Evolutionary conservation across 768 basidiomycete genomes (phyloP).

Genomic region (Serendipita sp.): DNA sequence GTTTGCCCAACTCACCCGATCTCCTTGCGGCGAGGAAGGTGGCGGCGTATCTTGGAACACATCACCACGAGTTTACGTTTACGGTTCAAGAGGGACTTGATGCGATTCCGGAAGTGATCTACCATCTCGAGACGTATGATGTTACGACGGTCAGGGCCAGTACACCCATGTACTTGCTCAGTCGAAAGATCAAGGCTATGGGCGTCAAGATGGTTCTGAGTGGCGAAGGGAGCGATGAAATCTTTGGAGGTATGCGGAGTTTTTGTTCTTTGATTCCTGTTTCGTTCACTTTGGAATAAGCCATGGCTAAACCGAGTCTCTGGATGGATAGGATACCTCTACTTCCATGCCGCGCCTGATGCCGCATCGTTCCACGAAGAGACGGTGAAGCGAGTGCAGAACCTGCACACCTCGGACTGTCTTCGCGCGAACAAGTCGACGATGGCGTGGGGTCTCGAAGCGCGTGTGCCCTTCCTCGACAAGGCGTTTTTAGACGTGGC

Average conservation of each 20-base stretch:
- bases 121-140: slow-evolving; percentile 97
- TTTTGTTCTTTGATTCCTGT: neutral
- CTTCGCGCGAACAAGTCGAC: slow-evolving; percentile 99
- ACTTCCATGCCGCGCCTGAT: slow-evolving; percentile 97
- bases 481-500: slow-evolving; percentile 87
- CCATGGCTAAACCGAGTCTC: neutral
- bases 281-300: neutral
- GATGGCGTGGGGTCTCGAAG: slow-evolving; percentile 99
- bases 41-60: slow-evolving; percentile 83
- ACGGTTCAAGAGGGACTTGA: slow-evolving; percentile 97
- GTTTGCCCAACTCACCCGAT: slow-evolving; percentile 89
- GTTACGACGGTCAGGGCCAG: slow-evolving; percentile 96
- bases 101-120: slow-evolving; percentile 92
- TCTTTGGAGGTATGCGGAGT: slow-evolving; percentile 61
- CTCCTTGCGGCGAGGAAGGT: slow-evolving; percentile 86
- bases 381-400: slow-evolving; percentile 86
- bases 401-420: slow-evolving; percentile 94
- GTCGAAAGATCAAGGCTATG: slow-evolving; percentile 98
- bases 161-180: slow-evolving; percentile 97
- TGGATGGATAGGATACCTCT: slow-evolving; percentile 64
- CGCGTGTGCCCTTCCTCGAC: slow-evolving; percentile 97
- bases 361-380: slow-evolving; percentile 85
- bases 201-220: slow-evolving; percentile 99
- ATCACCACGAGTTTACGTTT: slow-evolving; percentile 95
- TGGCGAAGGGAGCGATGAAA: slow-evolving; percentile 96